These are phyloP conservation scores for Talaromyces sp. DNA, from an alignment of 2,329 filamentous ascomycete genomes.

Conservation along the genomic window DNA sequence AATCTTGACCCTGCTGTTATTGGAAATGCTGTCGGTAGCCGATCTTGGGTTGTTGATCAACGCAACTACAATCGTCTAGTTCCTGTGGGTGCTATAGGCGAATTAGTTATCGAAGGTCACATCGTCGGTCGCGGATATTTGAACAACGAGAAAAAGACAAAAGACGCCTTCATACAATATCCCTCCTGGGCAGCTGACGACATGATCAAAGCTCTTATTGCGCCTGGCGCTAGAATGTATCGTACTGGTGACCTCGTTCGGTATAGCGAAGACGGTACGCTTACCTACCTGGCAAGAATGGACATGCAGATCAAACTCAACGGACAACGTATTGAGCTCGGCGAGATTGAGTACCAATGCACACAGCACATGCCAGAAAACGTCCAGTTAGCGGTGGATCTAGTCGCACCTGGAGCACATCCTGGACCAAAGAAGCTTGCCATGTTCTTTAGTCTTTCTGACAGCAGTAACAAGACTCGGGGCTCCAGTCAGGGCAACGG, in stretches of 20 bases:
- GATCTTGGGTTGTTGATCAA: slow-evolving; percentile 44
- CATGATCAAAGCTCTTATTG: slow-evolving; percentile 21
- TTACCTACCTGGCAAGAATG: slow-evolving; percentile 31
- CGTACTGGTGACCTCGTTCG: slow-evolving; percentile 32
- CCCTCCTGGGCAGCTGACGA: slow-evolving; percentile 30
- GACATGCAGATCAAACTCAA: slow-evolving; percentile 42
- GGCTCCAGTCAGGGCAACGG: slow-evolving; percentile 8
- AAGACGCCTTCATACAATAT: slow-evolving; percentile 32
- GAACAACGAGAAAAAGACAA: slow-evolving; percentile 34
- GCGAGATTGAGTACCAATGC: slow-evolving; percentile 38
- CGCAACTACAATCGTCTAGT: slow-evolving; percentile 37
- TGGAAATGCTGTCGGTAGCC: slow-evolving; percentile 33
- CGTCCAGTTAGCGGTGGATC: slow-evolving; percentile 44
- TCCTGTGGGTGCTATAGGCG: slow-evolving; percentile 46
- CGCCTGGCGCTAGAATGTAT: slow-evolving; percentile 28
- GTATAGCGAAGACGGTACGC: slow-evolving; percentile 38
- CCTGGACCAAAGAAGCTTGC: slow-evolving; percentile 31
- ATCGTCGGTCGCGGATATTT: slow-evolving; percentile 47
- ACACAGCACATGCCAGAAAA: slow-evolving; percentile 27
- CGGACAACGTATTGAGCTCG: slow-evolving; percentile 44
- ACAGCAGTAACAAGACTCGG: background rate
- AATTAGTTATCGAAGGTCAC: slow-evolving; percentile 47
- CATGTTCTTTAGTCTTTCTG: slow-evolving; percentile 33
- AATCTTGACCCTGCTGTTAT: slow-evolving; percentile 32
- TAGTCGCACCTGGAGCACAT: slow-evolving; percentile 34